Evolutionary conservation across 2,329 filamentous ascomycete genomes (phyloP).

Genomic region (Neophaeococcomyces mojaviensis): DNA sequence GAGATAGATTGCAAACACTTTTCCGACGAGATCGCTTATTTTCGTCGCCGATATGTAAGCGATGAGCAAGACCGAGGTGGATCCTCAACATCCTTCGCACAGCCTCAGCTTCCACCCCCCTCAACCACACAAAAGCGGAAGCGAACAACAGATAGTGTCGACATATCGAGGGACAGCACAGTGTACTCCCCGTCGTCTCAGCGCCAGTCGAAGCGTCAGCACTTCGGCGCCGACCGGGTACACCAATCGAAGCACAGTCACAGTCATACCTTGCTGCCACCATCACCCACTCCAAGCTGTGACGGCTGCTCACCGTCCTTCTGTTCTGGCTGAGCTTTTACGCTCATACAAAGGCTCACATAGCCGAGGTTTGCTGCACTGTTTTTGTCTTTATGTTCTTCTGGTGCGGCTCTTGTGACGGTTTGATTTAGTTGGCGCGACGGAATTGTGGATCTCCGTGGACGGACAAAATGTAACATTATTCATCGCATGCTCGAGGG

Average conservation of each 20-base stretch:
- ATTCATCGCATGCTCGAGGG: background rate
- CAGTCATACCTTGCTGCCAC: background rate
- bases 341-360: background rate
- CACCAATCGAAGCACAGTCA: background rate
- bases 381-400: no score
- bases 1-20: background rate
- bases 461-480: constrained; percentile 4
- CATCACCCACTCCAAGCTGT: constrained; percentile 1
- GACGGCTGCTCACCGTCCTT: constrained; percentile 1
- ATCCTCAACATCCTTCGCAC: background rate
- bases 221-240: background rate
- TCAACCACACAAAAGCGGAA: background rate
- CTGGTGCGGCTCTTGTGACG: no score
- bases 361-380: background rate
- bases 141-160: background rate
- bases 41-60: background rate
- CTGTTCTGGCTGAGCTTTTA: background rate
- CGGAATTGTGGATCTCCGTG: background rate
- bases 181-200: no score
- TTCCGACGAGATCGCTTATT: background rate
- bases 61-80: background rate
- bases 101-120: background rate
- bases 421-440: no score
- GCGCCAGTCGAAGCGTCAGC: background rate
- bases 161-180: background rate